Evolutionary conservation across 2,329 filamentous ascomycete species (phyloP).

Genomic region (Diaporthe helianthi): DNA sequence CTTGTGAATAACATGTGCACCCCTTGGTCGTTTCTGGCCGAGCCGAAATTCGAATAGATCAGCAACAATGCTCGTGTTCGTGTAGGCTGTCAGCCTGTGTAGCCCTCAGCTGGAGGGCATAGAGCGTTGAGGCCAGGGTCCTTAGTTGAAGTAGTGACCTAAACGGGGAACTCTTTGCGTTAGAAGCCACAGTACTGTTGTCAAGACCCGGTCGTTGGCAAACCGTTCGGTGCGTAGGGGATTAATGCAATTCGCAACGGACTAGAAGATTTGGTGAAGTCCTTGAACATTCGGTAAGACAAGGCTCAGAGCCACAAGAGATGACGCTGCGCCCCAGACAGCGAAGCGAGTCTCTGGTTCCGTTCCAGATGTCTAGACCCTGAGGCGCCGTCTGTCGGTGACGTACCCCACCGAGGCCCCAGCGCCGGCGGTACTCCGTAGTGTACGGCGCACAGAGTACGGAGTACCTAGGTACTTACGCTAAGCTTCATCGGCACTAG

Average conservation of each 20-base stretch:
- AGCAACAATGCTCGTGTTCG: not conserved
- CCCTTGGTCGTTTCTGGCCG: not conserved
- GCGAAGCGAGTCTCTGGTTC: not conserved
- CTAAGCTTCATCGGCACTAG: constrained; percentile 22
- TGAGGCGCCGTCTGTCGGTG: constrained; percentile 8
- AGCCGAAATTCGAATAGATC: constrained; percentile 15
- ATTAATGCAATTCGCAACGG: constrained; percentile 1
- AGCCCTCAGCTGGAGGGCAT: not conserved
- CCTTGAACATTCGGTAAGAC: not conserved
- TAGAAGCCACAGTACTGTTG: not conserved
- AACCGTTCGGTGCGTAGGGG: not conserved
- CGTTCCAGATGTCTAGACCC: too few species aligned
- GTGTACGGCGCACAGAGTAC: too few species aligned
- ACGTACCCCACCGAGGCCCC: not conserved
- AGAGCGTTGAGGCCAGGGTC: not conserved
- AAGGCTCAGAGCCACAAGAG: not conserved
- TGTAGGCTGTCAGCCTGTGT: not conserved
- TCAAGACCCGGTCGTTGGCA: not conserved
- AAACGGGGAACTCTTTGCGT: constrained; percentile 23
- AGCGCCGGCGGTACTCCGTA: not conserved
- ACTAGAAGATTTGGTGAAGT: not conserved
- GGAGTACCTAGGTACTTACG: not conserved
- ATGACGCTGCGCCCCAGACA: not conserved
- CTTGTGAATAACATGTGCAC: constrained; percentile 11
- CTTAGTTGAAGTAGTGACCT: too few species aligned